phyloP scores from a whole-genome alignment of 257 asterid genomes.

The Orobanche coerulescens region DNA sequence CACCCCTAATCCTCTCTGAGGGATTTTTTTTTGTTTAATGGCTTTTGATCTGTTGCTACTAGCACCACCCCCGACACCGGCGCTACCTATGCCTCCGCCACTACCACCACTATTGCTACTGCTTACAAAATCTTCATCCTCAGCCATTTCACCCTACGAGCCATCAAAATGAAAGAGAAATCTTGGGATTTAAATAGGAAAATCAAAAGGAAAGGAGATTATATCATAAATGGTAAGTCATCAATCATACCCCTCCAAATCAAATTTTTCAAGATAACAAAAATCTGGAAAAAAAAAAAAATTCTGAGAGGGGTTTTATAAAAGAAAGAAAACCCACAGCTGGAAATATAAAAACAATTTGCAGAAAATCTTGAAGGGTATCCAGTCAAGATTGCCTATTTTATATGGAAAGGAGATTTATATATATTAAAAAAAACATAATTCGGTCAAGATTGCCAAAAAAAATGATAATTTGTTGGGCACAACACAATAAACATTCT shows the following conservation, averaged over 20 bases:
- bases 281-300: slow-evolving; percentile 26
- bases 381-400: slow-evolving; percentile 19
- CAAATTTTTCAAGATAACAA: slow-evolving; percentile 20
- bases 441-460: too few relatives aligned
- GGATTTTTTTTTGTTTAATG: slow-evolving; percentile 51
- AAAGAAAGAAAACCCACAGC: slow-evolving; percentile 8
- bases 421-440: too few relatives aligned
- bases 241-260: slow-evolving; percentile 27
- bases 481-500: too few relatives aligned
- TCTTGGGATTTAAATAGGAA: slow-evolving; percentile 21
- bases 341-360: slow-evolving; percentile 15
- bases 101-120: slow-evolving; percentile 23
- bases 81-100: slow-evolving; percentile 9
- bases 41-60: slow-evolving; percentile 29
- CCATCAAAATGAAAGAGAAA: slow-evolving; percentile 27
- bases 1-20: slow-evolving; percentile 78
- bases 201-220: slow-evolving; percentile 14
- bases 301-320: slow-evolving; percentile 20
- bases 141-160: slow-evolving; percentile 34
- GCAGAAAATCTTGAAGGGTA: slow-evolving; percentile 11
- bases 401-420: too few relatives aligned
- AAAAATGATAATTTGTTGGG: too few relatives aligned
- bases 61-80: slow-evolving; percentile 17
- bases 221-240: slow-evolving; percentile 18
- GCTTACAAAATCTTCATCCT: slow-evolving; percentile 35